Percentiles rank a stretch among this genome's conserved stretches.
Conservation (phyloP, 176 grass and related monocot genomes). For the Bothriochloa decipiens region DNA sequence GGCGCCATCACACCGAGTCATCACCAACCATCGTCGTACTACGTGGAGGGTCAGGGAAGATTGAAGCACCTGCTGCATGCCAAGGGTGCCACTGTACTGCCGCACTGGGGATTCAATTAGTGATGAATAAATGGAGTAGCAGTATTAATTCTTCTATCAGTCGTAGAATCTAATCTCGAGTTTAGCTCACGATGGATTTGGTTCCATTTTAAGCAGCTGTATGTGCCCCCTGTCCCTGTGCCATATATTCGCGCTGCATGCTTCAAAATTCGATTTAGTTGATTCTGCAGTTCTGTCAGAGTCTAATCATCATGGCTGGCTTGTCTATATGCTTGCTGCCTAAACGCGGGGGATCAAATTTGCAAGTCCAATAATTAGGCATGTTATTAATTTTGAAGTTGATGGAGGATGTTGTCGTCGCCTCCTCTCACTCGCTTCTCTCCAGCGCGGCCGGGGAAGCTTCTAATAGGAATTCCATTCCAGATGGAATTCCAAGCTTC, state of each 20-base stretch:
- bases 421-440: neutral
- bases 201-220: constrained; percentile 20
- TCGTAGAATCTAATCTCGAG: neutral
- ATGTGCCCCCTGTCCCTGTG: neutral
- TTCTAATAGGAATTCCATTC: neutral
- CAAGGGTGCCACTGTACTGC: neutral
- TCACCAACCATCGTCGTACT: neutral
- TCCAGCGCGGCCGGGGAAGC: neutral
- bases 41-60: constrained; percentile 16
- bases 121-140: neutral
- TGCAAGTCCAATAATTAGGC: neutral
- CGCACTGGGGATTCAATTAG: neutral
- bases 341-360: neutral
- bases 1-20: constrained; percentile 38
- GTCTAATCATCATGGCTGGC: neutral
- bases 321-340: neutral
- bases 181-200: constrained; percentile 4
- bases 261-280: neutral
- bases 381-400: neutral
- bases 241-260: neutral
- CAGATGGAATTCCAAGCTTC: neutral
- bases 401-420: constrained; percentile 9
- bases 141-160: constrained; percentile 11
- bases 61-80: neutral
- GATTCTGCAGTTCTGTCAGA: neutral